Base-by-base conservation (phyloP, 2,329 filamentous ascomycete species). In the Fonsecaea erecta region DNA sequence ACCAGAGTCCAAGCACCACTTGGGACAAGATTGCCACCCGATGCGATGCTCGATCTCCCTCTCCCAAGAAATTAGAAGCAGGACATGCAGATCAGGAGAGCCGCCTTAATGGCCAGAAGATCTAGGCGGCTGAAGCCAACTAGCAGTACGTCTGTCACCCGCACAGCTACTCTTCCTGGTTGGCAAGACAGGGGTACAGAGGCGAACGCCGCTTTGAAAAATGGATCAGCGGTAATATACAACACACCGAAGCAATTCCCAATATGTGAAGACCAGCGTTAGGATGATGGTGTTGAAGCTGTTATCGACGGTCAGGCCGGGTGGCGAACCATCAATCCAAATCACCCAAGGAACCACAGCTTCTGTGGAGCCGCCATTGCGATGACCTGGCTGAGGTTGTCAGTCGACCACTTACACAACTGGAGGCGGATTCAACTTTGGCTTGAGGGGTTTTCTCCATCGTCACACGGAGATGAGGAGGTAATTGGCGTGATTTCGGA, bases 231-330 rank as follows among this genome's bases (percentile, higher is more conserved):
- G n/a, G 35, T 3, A n/a, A 18, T 14, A 21, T 21, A 18, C 16
- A 9, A 2, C 55, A 30, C 7, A 30, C 35, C 37, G n/a, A 21
- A 21, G 24, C 12, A n/a, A 35, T n/a, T 4, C 43, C 46, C 43
- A 28, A 37, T 21, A 11, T 12, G 18, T 60, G 9, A 60, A 60
- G 43, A 60, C 46, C 57, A 60, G 28, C 43, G 37, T 53, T 21
- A 37, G 30, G 16, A 21, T 26, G 43, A 24, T 21, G 30, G n/a
- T 4, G 4, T 51, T 14, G 57, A 18, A 21, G 12, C 16, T 37
- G 16, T 18, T 16, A 28, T 21, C 11, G 30, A 35, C 24, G 43
- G 35, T 28, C 18, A 60, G 30, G 43, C 28, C 30, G 28, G 12
- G 43, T 51, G 32, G 55, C 55, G 7, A 34, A 26, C 9, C 43